Base-by-base conservation (phyloP, 441 rosid genomes). In the Mallotus repandus region DNA sequence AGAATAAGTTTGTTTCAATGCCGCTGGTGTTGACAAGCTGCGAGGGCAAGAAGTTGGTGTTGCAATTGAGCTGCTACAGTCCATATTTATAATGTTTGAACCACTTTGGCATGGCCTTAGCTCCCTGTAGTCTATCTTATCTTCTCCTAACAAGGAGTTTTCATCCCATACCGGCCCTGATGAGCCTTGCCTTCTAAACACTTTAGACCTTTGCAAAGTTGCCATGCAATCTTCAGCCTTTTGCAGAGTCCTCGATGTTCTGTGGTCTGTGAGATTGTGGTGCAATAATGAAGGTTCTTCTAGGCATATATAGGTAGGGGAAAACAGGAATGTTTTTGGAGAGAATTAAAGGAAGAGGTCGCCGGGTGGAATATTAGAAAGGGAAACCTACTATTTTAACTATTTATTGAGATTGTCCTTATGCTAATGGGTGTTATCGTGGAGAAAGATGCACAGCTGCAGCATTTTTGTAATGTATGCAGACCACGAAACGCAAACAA, bases 121-220 rank as follows among this genome's bases (percentile, higher is more conserved):
- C 21, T 74, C 79, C 46, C 74, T 76, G 45, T 63, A 56, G 12
- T 66, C 77, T 0, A 67, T 74, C 73, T 60, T 58, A 5, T 80
- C 79, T n/a, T 75, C 76, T 11, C 57, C 68, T 15, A 63, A 19
- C 4, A 9, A 14, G 13, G 6, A 66, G 53, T 60, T 70, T 3
- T 64, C 81, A 35, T 80, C 72, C 80, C 82, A 83, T 21, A 74
- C 82, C 4, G 58, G 25, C 48, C 82, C 82, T 0, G 84, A 83
- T n/a, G 84, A 83, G 5, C 85, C 86, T 61, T 83, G 75, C 62
- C 82, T 78, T 54, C 83, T 78, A 45, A 66, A 80, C 9, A 56
- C 81, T 21, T 35, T 76, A 13, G 84, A 78, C 63, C 86, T 83
- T 21, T 78, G 79, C 48, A 80, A 32, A 63, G 79, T 70, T 78